Percentiles rank a stretch among this genome's conserved stretches.
Conservation (phyloP, 2,329 filamentous ascomycete genomes). For the Fusarium phyllophilum region DNA sequence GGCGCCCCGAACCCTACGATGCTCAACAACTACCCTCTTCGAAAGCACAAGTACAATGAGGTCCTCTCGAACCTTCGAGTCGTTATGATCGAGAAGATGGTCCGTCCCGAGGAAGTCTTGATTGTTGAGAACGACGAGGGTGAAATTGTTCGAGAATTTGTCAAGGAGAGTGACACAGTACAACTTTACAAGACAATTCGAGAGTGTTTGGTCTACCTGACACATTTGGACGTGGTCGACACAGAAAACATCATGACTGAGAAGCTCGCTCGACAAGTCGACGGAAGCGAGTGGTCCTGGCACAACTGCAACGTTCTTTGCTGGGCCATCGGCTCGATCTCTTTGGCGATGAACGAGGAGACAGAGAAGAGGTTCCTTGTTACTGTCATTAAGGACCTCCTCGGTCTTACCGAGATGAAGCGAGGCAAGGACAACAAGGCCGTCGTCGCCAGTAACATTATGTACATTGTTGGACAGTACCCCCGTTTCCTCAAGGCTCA, state of each 20-base stretch:
- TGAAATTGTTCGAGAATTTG: conserved; percentile 98
- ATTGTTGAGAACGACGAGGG: conserved; percentile 99
- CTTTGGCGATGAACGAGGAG: conserved; percentile 98
- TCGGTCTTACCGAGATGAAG: conserved; percentile 98
- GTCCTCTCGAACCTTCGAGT: conserved; percentile 92
- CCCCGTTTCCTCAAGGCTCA: conserved; percentile 98
- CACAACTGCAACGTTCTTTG: conserved; percentile 99
- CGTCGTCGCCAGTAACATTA: conserved; percentile 98
- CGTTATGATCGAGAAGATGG: conserved; percentile 99
- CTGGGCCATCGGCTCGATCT: conserved; percentile 99
- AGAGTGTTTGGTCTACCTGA: conserved; percentile 96
- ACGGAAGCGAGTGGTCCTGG: conserved; percentile 98
- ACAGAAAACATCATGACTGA: conserved; percentile 99
- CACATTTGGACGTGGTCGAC: conserved; percentile 95
- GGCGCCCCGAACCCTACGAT: conserved; percentile 86
- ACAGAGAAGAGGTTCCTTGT: conserved; percentile 98
- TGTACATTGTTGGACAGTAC: conserved; percentile 99
- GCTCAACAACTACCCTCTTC: conserved; percentile 89
- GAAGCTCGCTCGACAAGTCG: conserved; percentile 94
- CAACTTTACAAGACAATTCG: conserved; percentile 99
- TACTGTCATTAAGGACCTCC: conserved; percentile 97
- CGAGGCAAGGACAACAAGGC: conserved; percentile 99
- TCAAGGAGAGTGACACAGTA: conserved; percentile 99
- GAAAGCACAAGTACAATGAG: conserved; percentile 98
- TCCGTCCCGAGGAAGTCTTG: conserved; percentile 94